A percentile compares a stretch with the other conserved stretches of the same genome.
Evolutionary conservation across 2,329 filamentous ascomycete species (phyloP).

Genomic region (Trichoderma lentiforme): DNA sequence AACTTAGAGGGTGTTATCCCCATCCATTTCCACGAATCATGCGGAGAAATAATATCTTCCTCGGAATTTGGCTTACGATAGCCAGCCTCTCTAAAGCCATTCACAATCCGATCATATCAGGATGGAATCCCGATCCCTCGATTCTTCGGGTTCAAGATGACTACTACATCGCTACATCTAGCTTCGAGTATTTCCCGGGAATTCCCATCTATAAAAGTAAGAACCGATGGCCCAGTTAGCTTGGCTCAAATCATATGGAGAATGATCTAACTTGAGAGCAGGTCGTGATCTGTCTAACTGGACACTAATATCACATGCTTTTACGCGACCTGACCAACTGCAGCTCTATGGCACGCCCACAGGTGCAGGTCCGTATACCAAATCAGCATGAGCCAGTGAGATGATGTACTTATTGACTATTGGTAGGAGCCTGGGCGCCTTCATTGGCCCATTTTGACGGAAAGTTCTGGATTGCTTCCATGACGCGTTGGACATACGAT

Average conservation of each 20-base stretch:
- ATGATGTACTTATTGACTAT: background rate
- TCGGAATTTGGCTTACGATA: background rate
- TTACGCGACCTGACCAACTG: background rate
- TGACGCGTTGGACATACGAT: background rate
- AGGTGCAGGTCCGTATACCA: background rate
- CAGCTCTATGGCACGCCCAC: background rate
- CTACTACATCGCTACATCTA: background rate
- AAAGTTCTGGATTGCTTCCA: background rate
- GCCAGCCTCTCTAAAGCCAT: background rate
- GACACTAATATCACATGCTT: background rate
- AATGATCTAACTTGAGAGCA: background rate
- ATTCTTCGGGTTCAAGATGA: background rate
- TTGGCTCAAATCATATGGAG: background rate
- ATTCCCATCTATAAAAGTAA: background rate
- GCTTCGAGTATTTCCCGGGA: background rate
- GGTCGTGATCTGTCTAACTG: background rate
- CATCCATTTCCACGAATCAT: background rate
- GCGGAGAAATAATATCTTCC: background rate
- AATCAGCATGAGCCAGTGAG: background rate
- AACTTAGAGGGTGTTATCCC: background rate
- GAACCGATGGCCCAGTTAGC: accelerated
- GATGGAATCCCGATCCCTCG: background rate
- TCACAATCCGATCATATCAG: background rate
- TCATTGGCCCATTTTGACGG: background rate
- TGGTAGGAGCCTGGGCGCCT: background rate